Percentiles rank a stretch among this genome's conserved stretches.
Conservation (phyloP, 2,329 filamentous ascomycete species). For the Ilyonectria robusta region DNA sequence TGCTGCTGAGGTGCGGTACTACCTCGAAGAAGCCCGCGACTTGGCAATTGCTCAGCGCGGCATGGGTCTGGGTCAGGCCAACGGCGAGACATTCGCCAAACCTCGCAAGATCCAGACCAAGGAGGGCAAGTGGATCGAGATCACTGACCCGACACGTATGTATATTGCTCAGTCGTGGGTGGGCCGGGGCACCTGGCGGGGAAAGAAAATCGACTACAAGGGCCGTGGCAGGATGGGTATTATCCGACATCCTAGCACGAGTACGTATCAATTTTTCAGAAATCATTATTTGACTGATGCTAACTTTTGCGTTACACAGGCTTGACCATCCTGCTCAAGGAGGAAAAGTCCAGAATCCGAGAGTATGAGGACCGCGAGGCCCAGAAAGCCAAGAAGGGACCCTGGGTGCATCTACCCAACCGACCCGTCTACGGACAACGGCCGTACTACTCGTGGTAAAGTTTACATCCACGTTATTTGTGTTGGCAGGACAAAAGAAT, state of each 20-base stretch:
- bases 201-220: conserved; percentile 75
- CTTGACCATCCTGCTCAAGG: conserved; percentile 87
- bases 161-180: conserved; percentile 97
- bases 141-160: conserved; percentile 83
- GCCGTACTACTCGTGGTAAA: conserved; percentile 93
- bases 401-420: conserved; percentile 92
- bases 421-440: conserved; percentile 86
- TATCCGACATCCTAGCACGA: conserved; percentile 80
- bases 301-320: conserved; percentile 61
- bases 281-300: conserved; percentile 2
- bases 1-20: conserved; percentile 82
- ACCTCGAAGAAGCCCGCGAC: conserved; percentile 86
- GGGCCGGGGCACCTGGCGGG: conserved; percentile 77
- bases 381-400: conserved; percentile 80
- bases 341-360: conserved; percentile 90
- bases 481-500: conserved; percentile 19
- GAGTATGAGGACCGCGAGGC: conserved; percentile 83
- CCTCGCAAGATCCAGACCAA: conserved; percentile 76
- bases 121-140: conserved; percentile 79
- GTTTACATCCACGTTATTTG: conserved; percentile 5
- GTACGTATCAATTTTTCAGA: conserved; percentile 65
- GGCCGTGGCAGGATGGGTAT: conserved; percentile 80
- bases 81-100: conserved; percentile 56
- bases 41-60: conserved; percentile 83
- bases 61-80: conserved; percentile 79